Base-by-base conservation (phyloP, 2,329 filamentous ascomycete species). In the Ceratocystis lukuohia region DNA sequence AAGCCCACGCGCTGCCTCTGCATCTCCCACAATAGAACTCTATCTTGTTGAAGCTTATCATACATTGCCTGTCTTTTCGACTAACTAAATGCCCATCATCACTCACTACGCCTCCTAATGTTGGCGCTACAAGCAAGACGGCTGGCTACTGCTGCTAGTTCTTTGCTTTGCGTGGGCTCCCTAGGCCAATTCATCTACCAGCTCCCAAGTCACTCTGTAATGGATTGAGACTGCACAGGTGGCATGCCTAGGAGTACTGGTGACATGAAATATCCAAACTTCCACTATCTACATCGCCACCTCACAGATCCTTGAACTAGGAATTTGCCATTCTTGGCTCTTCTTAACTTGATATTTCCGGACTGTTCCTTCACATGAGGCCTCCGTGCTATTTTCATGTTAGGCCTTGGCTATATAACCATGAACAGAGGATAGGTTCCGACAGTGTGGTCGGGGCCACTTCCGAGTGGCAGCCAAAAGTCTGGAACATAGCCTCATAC, bases 391-490 rank as follows among this genome's bases (percentile, higher is more conserved):
- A 4, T 57, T 33, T n/a, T 57, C 12, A 15, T 15, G 53, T 30
- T 7, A 28, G 15, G 37, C 37, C 53, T 57, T 28, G 2, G 15
- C 30, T 28, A 30, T 30, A 57, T 15, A n/a, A 5, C 50, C 20
- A 57, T 30, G 25, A 30, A 30, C 22, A 28, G 4, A n/a, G 53
- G 10, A 33, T 37, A 3, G 37, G 25, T 5, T 5, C 53, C 22
- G 22, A 33, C 53, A 57, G 25, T 17, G 17, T 28, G 22, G 17
- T 33, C 53, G 25, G 25, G 53, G 22, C 30, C 53, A 33, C 5
- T 57, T 57, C 53, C 53, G 53, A 57, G 53, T 57, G 53, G 53
- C 25, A 57, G 3, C 53, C 22, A 57, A 22, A 57, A 33, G 53
- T 57, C 53, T 33, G 53, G 53, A 57, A 57, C 53, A 33, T 33